Base-by-base conservation (phyloP, 305 asterid species). In the Fraxinus xanthoxyloides region DNA sequence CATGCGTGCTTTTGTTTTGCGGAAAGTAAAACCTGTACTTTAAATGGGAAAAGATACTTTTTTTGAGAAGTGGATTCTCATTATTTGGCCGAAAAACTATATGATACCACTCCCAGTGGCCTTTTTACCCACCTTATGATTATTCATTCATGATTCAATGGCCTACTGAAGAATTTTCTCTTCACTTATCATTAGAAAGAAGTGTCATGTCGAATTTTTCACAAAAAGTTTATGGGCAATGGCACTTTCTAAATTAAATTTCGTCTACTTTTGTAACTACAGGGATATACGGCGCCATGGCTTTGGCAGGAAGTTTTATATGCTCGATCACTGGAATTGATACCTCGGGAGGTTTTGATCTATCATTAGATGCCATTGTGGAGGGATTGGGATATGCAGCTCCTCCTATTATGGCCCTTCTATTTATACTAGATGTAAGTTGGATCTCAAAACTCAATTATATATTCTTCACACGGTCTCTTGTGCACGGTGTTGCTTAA, bases 351-450 rank as follows among this genome's bases (percentile, higher is more conserved):
- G 99, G 99, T 72, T 95, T 92, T 76, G 88, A 90, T 82, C 89
- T 90, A 59, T 87, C 97, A 35, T 87, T 93, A 75, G 90, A 93
- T 84, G 97, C 99, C 85, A 85, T 93, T 78, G 97, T 94, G 36
- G 89, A 89, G 80, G 99, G 99, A 82, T 73, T 95, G 85, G 99
- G 97, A 89, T 94, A 95, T 87, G 97, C 98, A 75, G 92, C 91
- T 87, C 99, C 99, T 78, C 98, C 98, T 9, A 94, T 95, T 76
- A 94, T 94, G 98, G 97, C 97, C 70, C 95, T 92, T 88, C 95
- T 94, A 79, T 91, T 95, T 85, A 94, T 93, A 85, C 87, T 95
- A 76, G 98, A 95, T 84, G 99, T 94, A 93, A 48, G 95, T 38
- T 38, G 46, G 46, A 38, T 12, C 19, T 9, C 34, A 10, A 13